Percentiles rank a stretch among this genome's conserved stretches.
Conservation (phyloP, 177 flowering plant species). For the Vitis hybrid region DNA sequence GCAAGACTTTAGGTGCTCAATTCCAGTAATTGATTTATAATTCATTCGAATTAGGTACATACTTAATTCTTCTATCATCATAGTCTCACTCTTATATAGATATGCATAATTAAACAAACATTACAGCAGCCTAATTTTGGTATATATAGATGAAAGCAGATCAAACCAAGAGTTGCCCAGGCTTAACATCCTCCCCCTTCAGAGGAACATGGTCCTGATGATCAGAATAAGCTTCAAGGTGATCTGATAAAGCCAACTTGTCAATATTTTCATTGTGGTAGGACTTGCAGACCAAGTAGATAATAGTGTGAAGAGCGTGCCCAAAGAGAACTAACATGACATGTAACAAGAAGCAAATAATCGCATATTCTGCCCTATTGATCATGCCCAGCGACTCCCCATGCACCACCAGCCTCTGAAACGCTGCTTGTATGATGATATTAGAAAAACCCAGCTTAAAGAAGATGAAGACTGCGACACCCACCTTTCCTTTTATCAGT, state of each 20-base stretch:
- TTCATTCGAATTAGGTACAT: too few species aligned
- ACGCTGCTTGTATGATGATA: constrained; percentile 1
- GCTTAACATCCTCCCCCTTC: constrained; percentile 43
- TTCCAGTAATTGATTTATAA: too few species aligned
- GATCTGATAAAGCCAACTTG: constrained; percentile 42
- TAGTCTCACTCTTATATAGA: too few species aligned
- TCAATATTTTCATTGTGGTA: constrained; percentile 59
- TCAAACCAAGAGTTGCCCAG: constrained; percentile 33
- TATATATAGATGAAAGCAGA: too few species aligned
- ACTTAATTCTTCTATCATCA: too few species aligned
- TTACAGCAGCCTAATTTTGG: too few species aligned
- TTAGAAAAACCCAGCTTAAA: constrained; percentile 16
- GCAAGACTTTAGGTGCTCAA: too few species aligned
- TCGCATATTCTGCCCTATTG: constrained; percentile 18
- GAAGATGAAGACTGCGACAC: constrained; percentile 17
- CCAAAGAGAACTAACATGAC: constrained; percentile 27
- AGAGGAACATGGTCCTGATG: constrained; percentile 45
- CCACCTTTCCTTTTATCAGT: constrained; percentile 41
- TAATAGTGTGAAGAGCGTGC: constrained; percentile 41
- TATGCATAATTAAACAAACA: too few species aligned
- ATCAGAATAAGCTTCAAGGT: constrained; percentile 43
- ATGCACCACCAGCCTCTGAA: constrained; percentile 29
- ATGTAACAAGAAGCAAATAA: constrained; percentile 29
- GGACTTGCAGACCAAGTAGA: constrained; percentile 61
- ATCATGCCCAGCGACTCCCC: constrained; percentile 11